These are phyloP conservation scores for Ogataea paradorogensis DNA, from an alignment of 805 yeast species.

Conservation along the genomic window DNA sequence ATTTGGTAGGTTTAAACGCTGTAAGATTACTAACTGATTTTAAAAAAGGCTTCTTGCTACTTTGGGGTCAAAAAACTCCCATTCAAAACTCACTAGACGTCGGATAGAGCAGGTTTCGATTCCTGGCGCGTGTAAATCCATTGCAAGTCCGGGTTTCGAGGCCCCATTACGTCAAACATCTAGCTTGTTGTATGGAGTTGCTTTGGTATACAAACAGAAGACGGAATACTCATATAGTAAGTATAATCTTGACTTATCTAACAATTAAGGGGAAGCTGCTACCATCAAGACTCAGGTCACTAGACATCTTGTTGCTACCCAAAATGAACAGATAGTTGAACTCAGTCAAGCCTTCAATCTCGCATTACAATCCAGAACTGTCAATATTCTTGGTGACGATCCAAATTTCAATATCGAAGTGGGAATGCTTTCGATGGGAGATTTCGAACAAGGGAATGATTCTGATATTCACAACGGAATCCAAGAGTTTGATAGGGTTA, in stretches of 20 bases:
- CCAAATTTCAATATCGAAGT: slow-evolving; percentile 35
- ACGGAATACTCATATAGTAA: slow-evolving; percentile 41
- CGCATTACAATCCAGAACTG: slow-evolving; percentile 7
- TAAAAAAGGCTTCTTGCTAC: slow-evolving; percentile 34
- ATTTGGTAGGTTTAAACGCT: slow-evolving; percentile 25
- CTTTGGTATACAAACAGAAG: slow-evolving; percentile 48
- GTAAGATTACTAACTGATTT: neutral
- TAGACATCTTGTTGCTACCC: slow-evolving; percentile 9
- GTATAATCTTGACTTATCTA: slow-evolving; percentile 8
- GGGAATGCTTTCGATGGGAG: slow-evolving; percentile 28
- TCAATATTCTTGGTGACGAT: slow-evolving; percentile 32
- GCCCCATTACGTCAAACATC: slow-evolving; percentile 38
- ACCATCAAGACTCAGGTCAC: slow-evolving; percentile 13
- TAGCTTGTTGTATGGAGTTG: slow-evolving; percentile 45
- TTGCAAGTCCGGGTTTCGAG: slow-evolving; percentile 20
- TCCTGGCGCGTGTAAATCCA: slow-evolving; percentile 39
- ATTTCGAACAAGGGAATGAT: neutral
- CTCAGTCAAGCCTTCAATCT: slow-evolving; percentile 6
- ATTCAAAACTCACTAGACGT: slow-evolving; percentile 28
- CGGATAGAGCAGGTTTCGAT: slow-evolving; percentile 39
- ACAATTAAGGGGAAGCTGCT: slow-evolving; percentile 18
- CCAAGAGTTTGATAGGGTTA: slow-evolving; percentile 10
- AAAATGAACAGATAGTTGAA: slow-evolving; percentile 2
- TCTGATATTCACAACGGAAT: slow-evolving; percentile 4
- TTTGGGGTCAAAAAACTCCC: slow-evolving; percentile 23